Percentiles rank a stretch among this genome's conserved stretches.
Conservation (phyloP, 768 basidiomycete genomes). For the Pisolithus orientalis region DNA sequence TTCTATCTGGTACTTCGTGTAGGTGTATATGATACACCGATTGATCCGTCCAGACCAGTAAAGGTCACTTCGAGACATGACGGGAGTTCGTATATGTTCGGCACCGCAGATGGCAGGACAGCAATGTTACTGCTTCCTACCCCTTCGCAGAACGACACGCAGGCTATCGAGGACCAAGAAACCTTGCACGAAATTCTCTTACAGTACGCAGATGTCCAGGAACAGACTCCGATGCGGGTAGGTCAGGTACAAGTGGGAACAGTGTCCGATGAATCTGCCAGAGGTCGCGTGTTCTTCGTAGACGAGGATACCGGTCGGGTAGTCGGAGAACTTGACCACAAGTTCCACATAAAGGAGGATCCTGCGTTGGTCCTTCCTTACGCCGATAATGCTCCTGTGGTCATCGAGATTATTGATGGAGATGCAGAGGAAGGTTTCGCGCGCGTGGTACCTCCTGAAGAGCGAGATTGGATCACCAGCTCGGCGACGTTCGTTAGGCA, state of each 20-base stretch:
- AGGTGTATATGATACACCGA: conserved; percentile 47
- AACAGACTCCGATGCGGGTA: conserved; percentile 10
- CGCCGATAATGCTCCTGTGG: conserved; percentile 55
- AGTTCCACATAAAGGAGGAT: conserved; percentile 52
- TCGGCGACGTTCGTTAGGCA: conserved; percentile 9
- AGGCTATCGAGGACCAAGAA: conserved; percentile 49
- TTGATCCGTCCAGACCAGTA: conserved; percentile 52
- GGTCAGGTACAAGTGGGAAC: conserved; percentile 18
- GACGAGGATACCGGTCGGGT: conserved; percentile 70
- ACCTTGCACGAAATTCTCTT: conserved; percentile 61
- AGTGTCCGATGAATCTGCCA: conserved; percentile 23
- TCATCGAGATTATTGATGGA: conserved; percentile 57
- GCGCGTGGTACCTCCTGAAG: conserved; percentile 23
- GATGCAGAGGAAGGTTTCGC: conserved; percentile 51
- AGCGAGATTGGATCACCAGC: conserved; percentile 44
- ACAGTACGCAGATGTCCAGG: conserved; percentile 54
- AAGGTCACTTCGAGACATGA: conserved; percentile 18
- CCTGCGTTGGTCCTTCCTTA: conserved; percentile 43
- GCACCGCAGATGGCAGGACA: conserved; percentile 23
- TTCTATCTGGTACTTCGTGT: conserved; percentile 64
- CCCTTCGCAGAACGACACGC: conserved; percentile 25
- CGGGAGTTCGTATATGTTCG: conserved; percentile 4
- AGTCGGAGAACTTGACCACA: conserved; percentile 60
- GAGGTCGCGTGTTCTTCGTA: conserved; percentile 62
- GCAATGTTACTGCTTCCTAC: conserved; percentile 14